phyloP scores from a whole-genome alignment of 495 filamentous ascomycete species.

The Daldinia decipiens region DNA sequence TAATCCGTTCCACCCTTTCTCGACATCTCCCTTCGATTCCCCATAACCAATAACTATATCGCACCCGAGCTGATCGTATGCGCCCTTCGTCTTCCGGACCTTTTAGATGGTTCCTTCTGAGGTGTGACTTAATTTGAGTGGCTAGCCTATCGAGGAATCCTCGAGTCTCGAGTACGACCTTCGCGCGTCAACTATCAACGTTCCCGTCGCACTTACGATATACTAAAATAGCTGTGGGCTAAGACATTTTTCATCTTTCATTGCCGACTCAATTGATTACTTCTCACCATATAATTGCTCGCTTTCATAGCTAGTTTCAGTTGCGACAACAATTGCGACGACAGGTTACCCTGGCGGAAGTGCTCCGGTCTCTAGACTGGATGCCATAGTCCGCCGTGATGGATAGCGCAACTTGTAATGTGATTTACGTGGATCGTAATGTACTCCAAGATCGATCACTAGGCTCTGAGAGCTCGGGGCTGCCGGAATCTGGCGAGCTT shows the following conservation, averaged over 20 bases:
- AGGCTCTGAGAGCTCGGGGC: slow-evolving; percentile 28
- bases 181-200: slow-evolving; percentile 39
- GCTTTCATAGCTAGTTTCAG: slow-evolving; percentile 14
- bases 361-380: slow-evolving; percentile 62
- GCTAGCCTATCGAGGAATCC: slow-evolving; percentile 40
- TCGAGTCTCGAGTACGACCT: slow-evolving; percentile 39
- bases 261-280: slow-evolving; percentile 29
- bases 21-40: slow-evolving; percentile 39
- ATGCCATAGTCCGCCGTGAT: slow-evolving; percentile 61
- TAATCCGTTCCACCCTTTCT: slow-evolving; percentile 38
- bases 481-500: slow-evolving; percentile 49
- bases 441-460: slow-evolving; percentile 71
- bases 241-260: slow-evolving; percentile 37
- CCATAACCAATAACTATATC: slow-evolving; percentile 36
- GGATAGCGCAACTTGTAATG: slow-evolving; percentile 78
- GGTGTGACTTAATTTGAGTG: slow-evolving; percentile 42
- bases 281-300: slow-evolving; percentile 29
- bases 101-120: slow-evolving; percentile 38
- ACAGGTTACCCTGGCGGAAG: slow-evolving; percentile 52
- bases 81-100: slow-evolving; percentile 26
- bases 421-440: slow-evolving; percentile 84
- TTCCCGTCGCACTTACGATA: slow-evolving; percentile 45
- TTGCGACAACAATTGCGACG: slow-evolving; percentile 40
- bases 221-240: slow-evolving; percentile 28
- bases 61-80: slow-evolving; percentile 31